Base-by-base conservation (phyloP, 768 basidiomycete genomes). In the Nidula microcarpa region DNA sequence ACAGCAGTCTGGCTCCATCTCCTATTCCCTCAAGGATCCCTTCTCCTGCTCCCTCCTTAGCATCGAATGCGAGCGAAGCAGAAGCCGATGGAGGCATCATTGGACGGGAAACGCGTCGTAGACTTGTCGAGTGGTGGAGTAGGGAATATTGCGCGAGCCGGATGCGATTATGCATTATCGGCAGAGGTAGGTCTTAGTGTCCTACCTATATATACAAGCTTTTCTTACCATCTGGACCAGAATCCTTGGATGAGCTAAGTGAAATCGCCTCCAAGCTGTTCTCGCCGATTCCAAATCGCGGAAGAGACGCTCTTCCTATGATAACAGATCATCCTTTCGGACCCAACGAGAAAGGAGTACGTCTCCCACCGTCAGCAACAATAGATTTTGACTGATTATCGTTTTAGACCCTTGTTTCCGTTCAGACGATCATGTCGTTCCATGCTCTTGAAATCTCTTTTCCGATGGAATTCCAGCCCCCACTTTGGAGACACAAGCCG, bases 361-460 rank as follows among this genome's bases (percentile, higher is more conserved):
- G 86, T 79, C 23, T 0, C 16, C 23, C 23, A 23, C 23, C 23
- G 23, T 3, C 23, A 23, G 23, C 23, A 23, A 23, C 23, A 23
- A 23, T 23, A 23, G 23, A 23, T 23, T 23, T 23, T 23, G 23
- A 23, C 23, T 23, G 23, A 23, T 23, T 23, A 23, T 23, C 23
- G 23, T 23, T 23, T 3, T 56, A 91, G 84, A 89, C 89, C 2
- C 75, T 93, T 54, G 86, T 97, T 7, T 88, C 83, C 47, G 81
- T 87, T n/a, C 87, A 94, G 68, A 95, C 93, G 0, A 81, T 98
- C 58, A 92, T 91, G 86, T 80, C 87, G 18, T 85, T 93, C 68
- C 88, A 92, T 62, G 85, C 82, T 0, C 60, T 96, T 49, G 94
- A 95, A 62, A 78, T 96, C 18, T 85, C 85, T 2, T 94, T 93